Evolutionary conservation across 805 yeast genomes (phyloP).

Genomic region (Metschnikowia hibisci): DNA sequence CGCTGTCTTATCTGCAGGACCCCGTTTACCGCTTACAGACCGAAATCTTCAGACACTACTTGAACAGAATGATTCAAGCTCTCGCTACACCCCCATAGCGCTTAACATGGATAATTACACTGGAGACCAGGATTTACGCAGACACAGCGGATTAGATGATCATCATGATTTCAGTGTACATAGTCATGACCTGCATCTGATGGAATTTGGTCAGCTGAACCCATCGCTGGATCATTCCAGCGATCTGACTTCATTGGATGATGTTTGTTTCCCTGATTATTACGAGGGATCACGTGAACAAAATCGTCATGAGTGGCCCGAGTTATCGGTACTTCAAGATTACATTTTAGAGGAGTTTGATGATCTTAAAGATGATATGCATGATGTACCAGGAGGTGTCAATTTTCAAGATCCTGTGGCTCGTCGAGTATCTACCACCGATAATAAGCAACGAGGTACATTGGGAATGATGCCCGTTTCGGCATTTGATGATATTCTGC

Average conservation of each 20-base stretch:
- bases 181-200: constrained; percentile 13
- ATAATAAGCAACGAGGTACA: not conserved
- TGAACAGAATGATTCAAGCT: constrained; percentile 13
- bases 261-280: constrained; percentile 87
- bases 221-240: constrained; percentile 61
- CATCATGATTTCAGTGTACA: constrained; percentile 8
- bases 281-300: constrained; percentile 29
- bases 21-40: constrained; percentile 34
- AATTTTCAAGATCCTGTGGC: constrained; percentile 37
- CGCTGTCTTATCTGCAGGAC: not conserved
- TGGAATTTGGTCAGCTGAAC: constrained; percentile 51
- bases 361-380: constrained; percentile 22
- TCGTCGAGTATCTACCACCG: constrained; percentile 11
- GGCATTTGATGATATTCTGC: constrained; percentile 10
- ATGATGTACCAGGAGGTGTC: constrained; percentile 26
- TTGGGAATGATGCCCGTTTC: constrained; percentile 4
- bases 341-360: constrained; percentile 67
- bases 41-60: constrained; percentile 32
- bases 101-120: constrained; percentile 40
- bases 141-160: constrained; percentile 14
- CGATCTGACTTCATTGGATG: constrained; percentile 75
- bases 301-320: constrained; percentile 66
- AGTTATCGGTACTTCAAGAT: constrained; percentile 67
- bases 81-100: constrained; percentile 25
- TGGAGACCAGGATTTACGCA: constrained; percentile 24